A percentile compares a stretch with the other conserved stretches of the same genome.
These are phyloP conservation scores for Paramecium pentaurelia DNA, from an alignment of 73 alveolate genomes.

Conservation along the genomic window DNA sequence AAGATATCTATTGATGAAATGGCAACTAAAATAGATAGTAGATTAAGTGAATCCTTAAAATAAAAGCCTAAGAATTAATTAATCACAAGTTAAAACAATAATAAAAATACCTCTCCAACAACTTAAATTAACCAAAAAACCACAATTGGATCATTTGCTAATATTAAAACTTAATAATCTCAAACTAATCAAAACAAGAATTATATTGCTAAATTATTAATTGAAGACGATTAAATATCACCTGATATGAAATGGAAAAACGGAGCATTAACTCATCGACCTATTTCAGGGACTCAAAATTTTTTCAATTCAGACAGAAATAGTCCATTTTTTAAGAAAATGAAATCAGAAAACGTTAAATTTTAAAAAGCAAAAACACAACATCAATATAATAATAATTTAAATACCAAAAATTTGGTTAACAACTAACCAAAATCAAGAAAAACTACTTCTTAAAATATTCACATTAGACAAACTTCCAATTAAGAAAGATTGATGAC, in stretches of 20 bases:
- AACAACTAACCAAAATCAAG: not conserved
- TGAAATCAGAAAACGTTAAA: not conserved
- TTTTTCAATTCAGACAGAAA: slow-evolving; percentile 31
- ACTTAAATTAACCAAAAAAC: not conserved
- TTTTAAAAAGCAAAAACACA: not conserved
- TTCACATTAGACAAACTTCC: not conserved
- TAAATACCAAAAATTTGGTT: not conserved
- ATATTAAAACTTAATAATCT: not conserved
- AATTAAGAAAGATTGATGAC: slow-evolving; percentile 26
- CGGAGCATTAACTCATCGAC: slow-evolving; percentile 25
- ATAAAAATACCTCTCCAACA: not conserved
- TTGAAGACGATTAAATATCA: not conserved
- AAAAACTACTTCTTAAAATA: not conserved
- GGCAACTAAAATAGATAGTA: not conserved
- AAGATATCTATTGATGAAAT: not conserved
- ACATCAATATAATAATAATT: not conserved
- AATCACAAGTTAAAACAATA: not conserved
- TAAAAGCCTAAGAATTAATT: not conserved
- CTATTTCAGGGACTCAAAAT: slow-evolving; percentile 30
- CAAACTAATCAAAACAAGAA: not conserved
- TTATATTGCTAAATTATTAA: not conserved
- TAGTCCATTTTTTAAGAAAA: not conserved
- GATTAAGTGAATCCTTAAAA: not conserved
- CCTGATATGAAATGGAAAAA: slow-evolving; percentile 23
- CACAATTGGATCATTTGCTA: not conserved